phyloP scores from a whole-genome alignment of 306 rosid genomes.

The Rosa rugosa region DNA sequence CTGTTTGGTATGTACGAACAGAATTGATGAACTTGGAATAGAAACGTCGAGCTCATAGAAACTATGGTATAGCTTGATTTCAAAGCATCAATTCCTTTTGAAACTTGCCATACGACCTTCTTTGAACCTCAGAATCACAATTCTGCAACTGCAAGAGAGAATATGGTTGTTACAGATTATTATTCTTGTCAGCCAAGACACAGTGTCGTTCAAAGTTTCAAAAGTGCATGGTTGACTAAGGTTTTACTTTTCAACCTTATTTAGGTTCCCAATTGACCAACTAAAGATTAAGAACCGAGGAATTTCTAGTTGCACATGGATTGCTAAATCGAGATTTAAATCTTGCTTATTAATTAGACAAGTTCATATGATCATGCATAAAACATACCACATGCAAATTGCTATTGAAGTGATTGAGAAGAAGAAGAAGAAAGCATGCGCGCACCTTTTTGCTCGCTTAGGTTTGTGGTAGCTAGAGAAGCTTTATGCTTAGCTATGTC shows the following conservation, averaged over 20 bases:
- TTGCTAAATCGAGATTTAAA: not conserved
- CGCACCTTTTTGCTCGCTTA: not conserved
- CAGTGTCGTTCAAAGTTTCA: constrained; percentile 7
- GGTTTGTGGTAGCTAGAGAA: not conserved
- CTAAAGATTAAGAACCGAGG: not conserved
- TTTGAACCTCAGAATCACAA: constrained; percentile 19
- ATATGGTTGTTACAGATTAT: not conserved
- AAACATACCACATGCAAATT: not conserved
- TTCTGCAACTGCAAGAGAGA: constrained; percentile 14
- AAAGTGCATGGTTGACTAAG: not conserved
- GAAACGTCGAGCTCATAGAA: not conserved
- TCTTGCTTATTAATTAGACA: not conserved
- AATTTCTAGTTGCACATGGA: not conserved
- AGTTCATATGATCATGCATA: not conserved
- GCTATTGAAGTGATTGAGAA: constrained; percentile 14
- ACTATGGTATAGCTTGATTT: not conserved
- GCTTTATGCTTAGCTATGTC: constrained; percentile 5
- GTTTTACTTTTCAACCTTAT: not conserved
- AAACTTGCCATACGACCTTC: not conserved
- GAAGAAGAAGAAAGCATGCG: constrained; percentile 3
- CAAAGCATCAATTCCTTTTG: constrained; percentile 4
- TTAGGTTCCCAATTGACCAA: not conserved
- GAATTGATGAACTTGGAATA: not conserved
- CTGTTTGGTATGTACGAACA: not conserved
- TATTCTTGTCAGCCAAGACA: not conserved